Conservation (phyloP, 2,329 filamentous ascomycete species). For the Thelonectria blattea region DNA sequence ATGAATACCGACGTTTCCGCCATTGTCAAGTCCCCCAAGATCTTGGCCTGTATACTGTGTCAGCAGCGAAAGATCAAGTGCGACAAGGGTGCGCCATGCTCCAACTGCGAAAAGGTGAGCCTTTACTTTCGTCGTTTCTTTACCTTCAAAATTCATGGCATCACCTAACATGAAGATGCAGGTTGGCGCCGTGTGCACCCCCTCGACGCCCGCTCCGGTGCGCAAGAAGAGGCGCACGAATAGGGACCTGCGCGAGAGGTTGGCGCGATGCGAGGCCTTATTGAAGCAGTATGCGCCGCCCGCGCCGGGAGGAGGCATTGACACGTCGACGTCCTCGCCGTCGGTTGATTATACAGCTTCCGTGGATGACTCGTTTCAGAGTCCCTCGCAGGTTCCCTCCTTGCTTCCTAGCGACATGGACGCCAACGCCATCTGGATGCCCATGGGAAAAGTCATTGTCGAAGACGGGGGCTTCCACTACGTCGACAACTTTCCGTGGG, state of each 20-base stretch:
- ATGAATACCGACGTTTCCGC: slow-evolving; percentile 8
- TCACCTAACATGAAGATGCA: slow-evolving; percentile 3
- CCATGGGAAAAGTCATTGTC: slow-evolving; percentile 7
- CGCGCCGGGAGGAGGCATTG: not conserved
- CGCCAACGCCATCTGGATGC: slow-evolving; percentile 10
- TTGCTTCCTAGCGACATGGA: not conserved
- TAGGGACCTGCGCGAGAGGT: slow-evolving; percentile 37
- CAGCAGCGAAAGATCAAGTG: slow-evolving; percentile 16
- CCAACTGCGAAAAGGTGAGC: slow-evolving; percentile 22
- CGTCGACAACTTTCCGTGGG: slow-evolving; percentile 15
- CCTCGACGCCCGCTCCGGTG: slow-evolving; percentile 37
- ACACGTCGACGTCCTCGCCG: not conserved
- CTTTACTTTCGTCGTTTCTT: too few relatives aligned
- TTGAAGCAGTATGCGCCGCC: slow-evolving; percentile 25
- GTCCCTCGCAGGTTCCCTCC: not conserved
- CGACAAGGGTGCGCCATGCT: slow-evolving; percentile 11
- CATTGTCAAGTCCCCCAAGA: slow-evolving; percentile 2
- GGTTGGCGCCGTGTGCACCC: slow-evolving; percentile 29
- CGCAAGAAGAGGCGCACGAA: slow-evolving; percentile 39
- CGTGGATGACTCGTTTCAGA: slow-evolving; percentile 3
- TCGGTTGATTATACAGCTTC: slow-evolving; percentile 8
- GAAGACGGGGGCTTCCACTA: slow-evolving; percentile 14
- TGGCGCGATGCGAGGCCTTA: slow-evolving; percentile 34
- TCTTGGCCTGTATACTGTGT: slow-evolving; percentile 17
- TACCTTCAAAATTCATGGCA: too few relatives aligned